phyloP scores from a whole-genome alignment of 2,329 filamentous ascomycete species.

The Geosmithia flava region DNA sequence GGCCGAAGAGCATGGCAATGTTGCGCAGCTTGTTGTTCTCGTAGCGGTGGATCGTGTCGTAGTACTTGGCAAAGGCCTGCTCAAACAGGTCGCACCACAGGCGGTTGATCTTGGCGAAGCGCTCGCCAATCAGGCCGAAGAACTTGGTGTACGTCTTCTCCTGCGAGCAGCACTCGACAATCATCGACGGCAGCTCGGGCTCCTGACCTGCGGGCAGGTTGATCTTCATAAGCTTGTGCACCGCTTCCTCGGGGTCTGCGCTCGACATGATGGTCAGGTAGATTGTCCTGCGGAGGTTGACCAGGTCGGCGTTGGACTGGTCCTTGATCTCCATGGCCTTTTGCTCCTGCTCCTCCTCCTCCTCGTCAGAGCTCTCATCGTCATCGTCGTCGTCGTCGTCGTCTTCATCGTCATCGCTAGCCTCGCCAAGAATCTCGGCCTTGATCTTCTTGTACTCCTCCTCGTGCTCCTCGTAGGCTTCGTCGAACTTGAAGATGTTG shows the following conservation, averaged over 20 bases:
- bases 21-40: conserved; percentile 93
- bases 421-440: conserved; percentile 87
- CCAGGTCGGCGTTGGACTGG: conserved; percentile 89
- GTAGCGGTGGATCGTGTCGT: conserved; percentile 93
- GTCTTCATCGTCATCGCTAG: conserved; percentile 70
- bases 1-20: conserved; percentile 88
- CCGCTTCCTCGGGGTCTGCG: conserved; percentile 90
- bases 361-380: conserved; percentile 56
- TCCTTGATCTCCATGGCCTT: conserved; percentile 93
- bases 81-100: conserved; percentile 93
- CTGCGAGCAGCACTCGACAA: conserved; percentile 93
- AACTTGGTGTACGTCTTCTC: conserved; percentile 97
- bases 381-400: conserved; percentile 45
- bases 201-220: conserved; percentile 80
- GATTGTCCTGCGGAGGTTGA: conserved; percentile 86
- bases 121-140: conserved; percentile 85
- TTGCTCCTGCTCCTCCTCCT: conserved; percentile 65
- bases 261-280: conserved; percentile 97
- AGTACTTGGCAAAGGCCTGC: conserved; percentile 81
- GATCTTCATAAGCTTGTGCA: conserved; percentile 94
- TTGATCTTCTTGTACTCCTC: conserved; percentile 81
- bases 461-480: conserved; percentile 84
- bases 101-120: conserved; percentile 91
- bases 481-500: conserved; percentile 92
- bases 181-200: conserved; percentile 86